These are phyloP conservation scores for Crithidia expoeki DNA, from an alignment of 208 protist genomes.

Conservation along the genomic window DNA sequence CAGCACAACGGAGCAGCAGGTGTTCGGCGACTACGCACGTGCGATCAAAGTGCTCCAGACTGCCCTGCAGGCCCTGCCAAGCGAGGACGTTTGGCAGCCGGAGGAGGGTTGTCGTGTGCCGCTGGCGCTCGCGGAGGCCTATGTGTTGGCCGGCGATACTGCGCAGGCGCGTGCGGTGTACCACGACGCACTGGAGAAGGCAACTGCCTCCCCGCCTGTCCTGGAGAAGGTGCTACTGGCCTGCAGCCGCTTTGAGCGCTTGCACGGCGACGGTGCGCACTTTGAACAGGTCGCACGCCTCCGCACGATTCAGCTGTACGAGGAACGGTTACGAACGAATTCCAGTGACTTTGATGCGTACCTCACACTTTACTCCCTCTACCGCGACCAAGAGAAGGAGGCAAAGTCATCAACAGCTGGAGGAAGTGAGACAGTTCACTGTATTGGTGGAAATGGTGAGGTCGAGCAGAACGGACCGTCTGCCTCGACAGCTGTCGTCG, in stretches of 20 bases:
- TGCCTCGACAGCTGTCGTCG: not conserved
- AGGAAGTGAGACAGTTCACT: no score
- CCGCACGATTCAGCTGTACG: constrained; percentile 63
- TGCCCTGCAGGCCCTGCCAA: constrained; percentile 74
- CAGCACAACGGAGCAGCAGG: constrained; percentile 82
- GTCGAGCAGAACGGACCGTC: not conserved
- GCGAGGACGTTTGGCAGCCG: constrained; percentile 44
- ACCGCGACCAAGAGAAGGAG: constrained; percentile 48
- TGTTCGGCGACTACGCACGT: constrained; percentile 53
- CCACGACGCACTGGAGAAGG: constrained; percentile 48
- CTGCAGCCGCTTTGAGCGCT: constrained; percentile 74
- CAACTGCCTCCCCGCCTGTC: constrained; percentile 31
- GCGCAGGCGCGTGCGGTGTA: constrained; percentile 60
- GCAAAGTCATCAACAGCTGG: constrained; percentile 1
- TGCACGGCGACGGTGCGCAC: constrained; percentile 47
- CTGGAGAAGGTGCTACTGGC: constrained; percentile 61
- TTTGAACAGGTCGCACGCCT: constrained; percentile 41
- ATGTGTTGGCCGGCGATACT: constrained; percentile 29
- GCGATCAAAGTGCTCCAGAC: constrained; percentile 70
- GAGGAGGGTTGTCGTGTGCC: constrained; percentile 63
- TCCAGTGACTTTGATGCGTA: constrained; percentile 68
- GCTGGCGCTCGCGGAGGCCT: constrained; percentile 65
- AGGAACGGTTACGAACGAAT: constrained; percentile 55
- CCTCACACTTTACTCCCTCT: constrained; percentile 72
- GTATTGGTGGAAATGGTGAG: not conserved